Percentiles rank a stretch among this genome's conserved stretches.
phyloP scores from a whole-genome alignment of 352 stramenopile genomes.

The Globisporangium iwayamae region DNA sequence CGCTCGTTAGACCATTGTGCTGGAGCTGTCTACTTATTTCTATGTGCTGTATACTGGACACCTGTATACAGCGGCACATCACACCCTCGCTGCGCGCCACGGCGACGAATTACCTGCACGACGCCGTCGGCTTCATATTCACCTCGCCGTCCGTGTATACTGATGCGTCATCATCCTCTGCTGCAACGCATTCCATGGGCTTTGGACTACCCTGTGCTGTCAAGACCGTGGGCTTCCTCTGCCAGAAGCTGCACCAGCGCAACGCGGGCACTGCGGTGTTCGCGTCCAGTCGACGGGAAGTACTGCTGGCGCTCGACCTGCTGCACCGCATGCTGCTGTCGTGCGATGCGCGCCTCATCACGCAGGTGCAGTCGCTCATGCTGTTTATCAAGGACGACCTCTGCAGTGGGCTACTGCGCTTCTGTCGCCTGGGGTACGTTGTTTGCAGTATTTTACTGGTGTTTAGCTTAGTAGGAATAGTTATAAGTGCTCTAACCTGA shows the following conservation, averaged over 20 bases:
- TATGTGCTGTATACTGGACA: background rate
- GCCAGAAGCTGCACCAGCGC: slow-evolving; percentile 66
- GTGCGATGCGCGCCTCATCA: slow-evolving; percentile 49
- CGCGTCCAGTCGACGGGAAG: slow-evolving; percentile 42
- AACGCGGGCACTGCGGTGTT: slow-evolving; percentile 19
- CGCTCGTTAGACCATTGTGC: background rate
- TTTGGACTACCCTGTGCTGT: slow-evolving; percentile 77
- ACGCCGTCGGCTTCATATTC: slow-evolving; percentile 68
- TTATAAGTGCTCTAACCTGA: background rate
- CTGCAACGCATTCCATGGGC: slow-evolving; percentile 10
- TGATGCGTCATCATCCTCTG: slow-evolving; percentile 18
- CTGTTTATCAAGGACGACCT: slow-evolving; percentile 84
- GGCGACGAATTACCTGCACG: slow-evolving; percentile 59
- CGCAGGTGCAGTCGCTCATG: slow-evolving; percentile 60
- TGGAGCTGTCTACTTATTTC: background rate
- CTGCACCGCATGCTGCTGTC: slow-evolving; percentile 50
- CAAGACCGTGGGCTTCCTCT: slow-evolving; percentile 79
- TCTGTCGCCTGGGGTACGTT: slow-evolving; percentile 61
- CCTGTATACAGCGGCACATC: slow-evolving; percentile 43
- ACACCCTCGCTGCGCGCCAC: slow-evolving; percentile 58
- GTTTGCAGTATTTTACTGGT: background rate
- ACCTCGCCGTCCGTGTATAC: slow-evolving; percentile 47
- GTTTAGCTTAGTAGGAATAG: too few species aligned
- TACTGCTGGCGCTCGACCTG: slow-evolving; percentile 69
- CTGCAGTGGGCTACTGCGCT: slow-evolving; percentile 67